These are phyloP conservation scores for Gastrodia elata DNA, from an alignment of 106 monocot species.

Conservation along the genomic window DNA sequence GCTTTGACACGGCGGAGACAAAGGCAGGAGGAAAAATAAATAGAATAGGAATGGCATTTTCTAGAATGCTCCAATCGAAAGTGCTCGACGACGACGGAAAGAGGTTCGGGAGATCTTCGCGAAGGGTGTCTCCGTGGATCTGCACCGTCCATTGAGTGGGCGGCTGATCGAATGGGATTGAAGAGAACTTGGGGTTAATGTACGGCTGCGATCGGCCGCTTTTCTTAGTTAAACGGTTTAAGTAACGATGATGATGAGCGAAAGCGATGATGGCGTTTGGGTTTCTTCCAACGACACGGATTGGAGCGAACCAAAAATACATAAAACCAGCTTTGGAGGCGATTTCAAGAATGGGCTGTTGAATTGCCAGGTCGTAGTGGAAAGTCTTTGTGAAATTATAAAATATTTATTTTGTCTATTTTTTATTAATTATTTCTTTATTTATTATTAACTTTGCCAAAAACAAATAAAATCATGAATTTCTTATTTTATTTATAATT, in stretches of 20 bases:
- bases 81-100: background rate
- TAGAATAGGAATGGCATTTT: conserved; percentile 5
- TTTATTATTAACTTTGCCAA: no score
- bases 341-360: no score
- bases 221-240: background rate
- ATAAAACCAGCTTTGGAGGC: no score
- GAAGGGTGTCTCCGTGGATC: background rate
- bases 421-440: no score
- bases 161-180: background rate
- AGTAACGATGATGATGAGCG: background rate
- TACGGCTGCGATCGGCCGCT: background rate
- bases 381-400: no score
- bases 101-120: background rate
- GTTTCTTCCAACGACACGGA: background rate
- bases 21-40: background rate
- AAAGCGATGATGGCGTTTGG: background rate
- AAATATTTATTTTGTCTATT: no score
- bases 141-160: background rate
- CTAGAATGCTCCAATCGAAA: conserved; percentile 17
- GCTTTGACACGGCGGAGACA: background rate
- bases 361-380: no score
- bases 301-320: background rate
- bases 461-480: no score
- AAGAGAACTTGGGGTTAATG: background rate
- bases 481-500: no score